These are phyloP conservation scores for Hyaloperonospora arabidopsidis DNA, from an alignment of 352 stramenopile genomes.

Conservation along the genomic window DNA sequence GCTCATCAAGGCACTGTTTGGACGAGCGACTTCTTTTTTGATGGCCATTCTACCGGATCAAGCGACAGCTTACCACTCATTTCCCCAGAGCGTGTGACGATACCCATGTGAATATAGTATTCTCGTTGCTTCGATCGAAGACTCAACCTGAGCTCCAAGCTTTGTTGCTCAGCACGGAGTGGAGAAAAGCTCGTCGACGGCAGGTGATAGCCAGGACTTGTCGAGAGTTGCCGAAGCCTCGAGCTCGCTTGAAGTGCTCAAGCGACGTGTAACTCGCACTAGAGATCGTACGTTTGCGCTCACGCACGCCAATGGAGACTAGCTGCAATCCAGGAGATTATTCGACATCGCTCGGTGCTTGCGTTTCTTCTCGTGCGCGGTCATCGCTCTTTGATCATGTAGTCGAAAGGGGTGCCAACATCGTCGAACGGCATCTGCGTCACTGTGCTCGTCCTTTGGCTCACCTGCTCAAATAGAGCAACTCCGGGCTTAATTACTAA, in stretches of 20 bases:
- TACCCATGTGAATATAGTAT: conserved; percentile 5
- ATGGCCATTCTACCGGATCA: background rate
- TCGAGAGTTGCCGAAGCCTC: too few species aligned
- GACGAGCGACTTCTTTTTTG: conserved; percentile 22
- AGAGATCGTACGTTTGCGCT: conserved; percentile 18
- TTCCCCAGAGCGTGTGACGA: conserved; percentile 19
- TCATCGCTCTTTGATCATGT: conserved; percentile 10
- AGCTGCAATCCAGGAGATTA: conserved; percentile 12
- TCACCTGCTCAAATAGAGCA: conserved; percentile 14
- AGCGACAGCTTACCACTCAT: conserved; percentile 16
- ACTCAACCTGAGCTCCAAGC: conserved; percentile 1
- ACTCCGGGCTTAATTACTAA: conserved; percentile 17
- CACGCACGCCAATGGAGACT: conserved; percentile 21
- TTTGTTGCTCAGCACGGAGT: conserved; percentile 11
- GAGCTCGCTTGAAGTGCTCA: background rate
- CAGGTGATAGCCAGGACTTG: too few species aligned
- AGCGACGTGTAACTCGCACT: conserved; percentile 12
- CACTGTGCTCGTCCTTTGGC: conserved; percentile 9
- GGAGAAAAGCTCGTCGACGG: conserved; percentile 21
- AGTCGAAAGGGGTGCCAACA: conserved; percentile 14
- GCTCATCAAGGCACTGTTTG: conserved; percentile 9
- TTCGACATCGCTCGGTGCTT: background rate
- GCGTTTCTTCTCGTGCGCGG: conserved; percentile 5
- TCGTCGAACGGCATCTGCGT: conserved; percentile 5
- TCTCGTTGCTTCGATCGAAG: conserved; percentile 12